Base-by-base conservation (phyloP, 176 grass and related monocot species). In the Otatea glauca region DNA sequence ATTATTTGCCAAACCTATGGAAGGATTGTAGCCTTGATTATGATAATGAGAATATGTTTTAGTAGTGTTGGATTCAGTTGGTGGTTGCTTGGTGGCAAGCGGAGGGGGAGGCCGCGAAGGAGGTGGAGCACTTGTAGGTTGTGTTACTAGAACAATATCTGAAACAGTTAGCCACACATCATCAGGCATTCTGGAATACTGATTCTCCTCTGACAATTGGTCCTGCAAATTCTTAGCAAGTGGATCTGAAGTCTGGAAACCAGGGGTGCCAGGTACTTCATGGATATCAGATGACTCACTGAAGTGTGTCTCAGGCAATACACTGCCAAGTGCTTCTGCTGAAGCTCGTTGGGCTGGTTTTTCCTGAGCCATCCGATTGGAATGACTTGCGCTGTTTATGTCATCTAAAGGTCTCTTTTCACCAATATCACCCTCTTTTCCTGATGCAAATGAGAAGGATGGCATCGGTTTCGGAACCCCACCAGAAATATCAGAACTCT, bases 61-160 rank as follows among this genome's bases (percentile, higher is more conserved):
- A 38, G 38, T 88, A 61, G 48, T 65, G 25, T 77, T 62, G 49
- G 64, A 79, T 81, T 76, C 77, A 35, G 69, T 67, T 23, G 75
- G n/a, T 48, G 41, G 17, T 62, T 53, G 42, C 65, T 89, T 91
- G 21, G 76, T 21, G 42, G 81, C 68, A 82, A 92, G 88, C 29
- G 82, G 82, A 72, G 93, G 93, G 43, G 93, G 90, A 9, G 77
- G 80, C 60, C 91, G 77, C 23, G 86, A 87, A 89, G 93, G 93
- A 75, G 93, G 91, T 38, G 91, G 86, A 29, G 88, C 88, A 87
- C 67, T 96, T 66, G 91, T 92, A 78, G 93, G 91, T 74, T 78
- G 83, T 75, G 93, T 96, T 54, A 87, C 85, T 67, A 96, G 84
- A 78, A 84, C 83, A 91, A 96, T 91, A 86, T 96, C 91, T 61